A percentile compares a stretch with the other conserved stretches of the same genome.
Conservation (phyloP, 2,329 filamentous ascomycete species). For the Talaromyces rugulosus region DNA sequence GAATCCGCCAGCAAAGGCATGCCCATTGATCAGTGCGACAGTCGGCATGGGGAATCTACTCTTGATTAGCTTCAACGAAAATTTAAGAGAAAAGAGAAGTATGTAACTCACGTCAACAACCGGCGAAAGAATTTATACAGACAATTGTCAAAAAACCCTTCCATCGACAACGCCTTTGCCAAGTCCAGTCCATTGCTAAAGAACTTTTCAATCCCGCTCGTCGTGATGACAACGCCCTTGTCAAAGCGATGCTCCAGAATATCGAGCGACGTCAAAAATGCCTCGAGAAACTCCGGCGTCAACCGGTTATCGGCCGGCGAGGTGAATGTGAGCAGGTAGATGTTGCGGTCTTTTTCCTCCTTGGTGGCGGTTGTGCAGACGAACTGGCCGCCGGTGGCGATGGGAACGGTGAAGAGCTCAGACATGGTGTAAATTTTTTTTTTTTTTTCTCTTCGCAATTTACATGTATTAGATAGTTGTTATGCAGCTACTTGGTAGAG, state of each 20-base stretch:
- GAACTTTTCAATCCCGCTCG: conserved; percentile 71
- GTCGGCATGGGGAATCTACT: conserved; percentile 74
- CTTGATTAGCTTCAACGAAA: background rate
- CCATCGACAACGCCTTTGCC: conserved; percentile 56
- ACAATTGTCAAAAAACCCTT: conserved; percentile 57
- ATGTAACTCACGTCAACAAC: conserved; percentile 50
- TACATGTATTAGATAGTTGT: background rate
- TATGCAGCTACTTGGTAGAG: background rate
- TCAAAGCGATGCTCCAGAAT: conserved; percentile 65
- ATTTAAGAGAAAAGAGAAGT: conserved; percentile 10
- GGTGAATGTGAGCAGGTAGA: conserved; percentile 70
- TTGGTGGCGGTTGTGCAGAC: conserved; percentile 52
- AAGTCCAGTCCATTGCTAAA: conserved; percentile 82
- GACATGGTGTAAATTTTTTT: conserved; percentile 21
- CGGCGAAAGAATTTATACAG: conserved; percentile 64
- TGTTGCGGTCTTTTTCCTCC: conserved; percentile 29
- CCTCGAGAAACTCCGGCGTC: conserved; percentile 62
- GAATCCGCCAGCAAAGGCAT: conserved; percentile 76
- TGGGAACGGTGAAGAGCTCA: conserved; percentile 58
- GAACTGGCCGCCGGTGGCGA: conserved; percentile 54
- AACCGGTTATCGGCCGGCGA: conserved; percentile 74
- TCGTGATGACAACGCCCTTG: conserved; percentile 73
- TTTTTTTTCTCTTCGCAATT: background rate
- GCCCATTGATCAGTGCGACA: conserved; percentile 72
- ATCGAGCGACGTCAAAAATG: conserved; percentile 68